Evolutionary conservation across 768 basidiomycete genomes (phyloP).

Genomic region (Tricholoma matsutake): DNA sequence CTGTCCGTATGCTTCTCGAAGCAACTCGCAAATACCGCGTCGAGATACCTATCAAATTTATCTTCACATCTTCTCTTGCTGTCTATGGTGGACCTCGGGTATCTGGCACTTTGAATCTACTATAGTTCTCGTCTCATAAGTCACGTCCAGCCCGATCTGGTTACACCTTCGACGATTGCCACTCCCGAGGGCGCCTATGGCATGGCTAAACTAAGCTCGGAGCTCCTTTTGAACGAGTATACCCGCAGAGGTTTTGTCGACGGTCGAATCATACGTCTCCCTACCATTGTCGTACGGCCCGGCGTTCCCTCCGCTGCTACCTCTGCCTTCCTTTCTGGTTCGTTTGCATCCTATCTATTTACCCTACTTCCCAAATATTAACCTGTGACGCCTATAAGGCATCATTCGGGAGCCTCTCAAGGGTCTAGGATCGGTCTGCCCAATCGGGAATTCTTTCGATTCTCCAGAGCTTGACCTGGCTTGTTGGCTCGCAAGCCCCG

Average conservation of each 20-base stretch:
- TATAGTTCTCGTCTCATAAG: background rate
- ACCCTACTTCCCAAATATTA: background rate
- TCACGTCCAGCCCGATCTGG: slow-evolving; percentile 36
- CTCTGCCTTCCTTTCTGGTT: slow-evolving; percentile 55
- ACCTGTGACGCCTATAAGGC: slow-evolving; percentile 21
- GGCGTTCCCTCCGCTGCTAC: slow-evolving; percentile 53
- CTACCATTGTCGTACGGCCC: slow-evolving; percentile 56
- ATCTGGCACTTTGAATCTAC: slow-evolving; percentile 1
- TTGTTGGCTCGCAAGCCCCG: slow-evolving; percentile 49
- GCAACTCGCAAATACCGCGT: slow-evolving; percentile 29
- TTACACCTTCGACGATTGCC: slow-evolving; percentile 47
- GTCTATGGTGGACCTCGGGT: slow-evolving; percentile 57
- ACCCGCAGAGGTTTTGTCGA: slow-evolving; percentile 55
- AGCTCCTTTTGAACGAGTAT: slow-evolving; percentile 59
- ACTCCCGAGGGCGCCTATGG: slow-evolving; percentile 58
- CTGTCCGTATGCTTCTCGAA: slow-evolving; percentile 44
- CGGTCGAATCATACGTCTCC: slow-evolving; percentile 57
- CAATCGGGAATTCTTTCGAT: slow-evolving; percentile 44
- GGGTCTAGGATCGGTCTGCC: slow-evolving; percentile 46
- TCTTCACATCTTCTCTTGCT: slow-evolving; percentile 57
- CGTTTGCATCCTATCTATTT: slow-evolving; percentile 1
- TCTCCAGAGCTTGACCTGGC: slow-evolving; percentile 45
- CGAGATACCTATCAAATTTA: slow-evolving; percentile 41
- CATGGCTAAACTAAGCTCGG: slow-evolving; percentile 52
- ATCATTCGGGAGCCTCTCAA: slow-evolving; percentile 59